Conservation (phyloP, 2,329 filamentous ascomycete species). For the Westerdykella aurantiaca region DNA sequence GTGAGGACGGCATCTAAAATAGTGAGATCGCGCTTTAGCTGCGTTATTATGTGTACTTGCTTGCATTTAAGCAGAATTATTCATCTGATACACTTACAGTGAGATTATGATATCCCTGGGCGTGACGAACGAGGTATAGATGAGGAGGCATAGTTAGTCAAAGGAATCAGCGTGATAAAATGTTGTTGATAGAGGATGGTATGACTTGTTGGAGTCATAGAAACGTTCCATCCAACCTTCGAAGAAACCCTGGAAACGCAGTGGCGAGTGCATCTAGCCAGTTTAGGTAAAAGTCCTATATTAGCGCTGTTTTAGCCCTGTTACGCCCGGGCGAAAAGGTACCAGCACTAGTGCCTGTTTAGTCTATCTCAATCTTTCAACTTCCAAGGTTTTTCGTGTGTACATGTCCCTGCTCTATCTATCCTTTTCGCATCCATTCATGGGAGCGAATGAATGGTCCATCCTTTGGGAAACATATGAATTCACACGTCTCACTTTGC, state of each 20-base stretch:
- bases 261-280: neutral
- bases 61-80: neutral
- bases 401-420: too few relatives aligned
- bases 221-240: too few relatives aligned
- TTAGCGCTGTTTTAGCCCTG: too few relatives aligned
- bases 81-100: slow-evolving; percentile 14
- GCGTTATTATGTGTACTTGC: neutral
- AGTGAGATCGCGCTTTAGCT: slow-evolving; percentile 13
- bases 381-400: too few relatives aligned
- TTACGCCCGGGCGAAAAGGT: too few relatives aligned
- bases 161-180: too few relatives aligned
- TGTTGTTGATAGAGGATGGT: too few relatives aligned
- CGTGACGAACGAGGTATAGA: slow-evolving; percentile 60
- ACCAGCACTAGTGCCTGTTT: too few relatives aligned
- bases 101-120: slow-evolving; percentile 69
- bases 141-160: slow-evolving; percentile 17
- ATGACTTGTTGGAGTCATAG: too few relatives aligned
- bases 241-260: too few relatives aligned
- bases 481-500: neutral
- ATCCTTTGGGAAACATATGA: neutral
- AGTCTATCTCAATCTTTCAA: too few relatives aligned
- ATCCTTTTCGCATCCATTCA: neutral
- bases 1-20: slow-evolving; percentile 77
- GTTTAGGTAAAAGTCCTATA: neutral
- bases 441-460: neutral